Conservation (phyloP, 331 rosid species). For the Dryas integrifolia region DNA sequence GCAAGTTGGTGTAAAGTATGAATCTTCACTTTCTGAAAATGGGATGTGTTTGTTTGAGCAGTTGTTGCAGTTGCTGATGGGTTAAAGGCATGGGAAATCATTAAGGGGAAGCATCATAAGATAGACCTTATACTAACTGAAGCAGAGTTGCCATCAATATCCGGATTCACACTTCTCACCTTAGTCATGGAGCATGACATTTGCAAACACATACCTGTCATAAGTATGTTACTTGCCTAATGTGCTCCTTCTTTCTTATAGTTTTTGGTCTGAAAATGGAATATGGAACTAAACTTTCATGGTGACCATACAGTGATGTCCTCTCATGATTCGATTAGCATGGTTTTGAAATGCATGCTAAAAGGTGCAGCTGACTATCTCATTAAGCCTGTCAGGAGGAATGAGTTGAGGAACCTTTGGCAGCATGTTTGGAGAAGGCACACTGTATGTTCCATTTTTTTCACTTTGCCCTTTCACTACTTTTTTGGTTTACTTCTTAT, state of each 20-base stretch:
- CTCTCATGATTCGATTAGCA: constrained; percentile 53
- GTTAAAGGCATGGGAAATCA: constrained; percentile 68
- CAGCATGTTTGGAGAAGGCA: constrained; percentile 84
- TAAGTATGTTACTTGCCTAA: constrained; percentile 44
- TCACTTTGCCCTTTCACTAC: not conserved
- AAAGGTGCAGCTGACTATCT: constrained; percentile 81
- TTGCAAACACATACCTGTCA: constrained; percentile 71
- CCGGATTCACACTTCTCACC: constrained; percentile 69
- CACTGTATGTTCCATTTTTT: constrained; percentile 47
- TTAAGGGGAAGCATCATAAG: constrained; percentile 49
- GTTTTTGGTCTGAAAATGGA: not conserved
- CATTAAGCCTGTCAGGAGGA: constrained; percentile 73
- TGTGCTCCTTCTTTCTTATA: not conserved
- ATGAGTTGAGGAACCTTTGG: constrained; percentile 74
- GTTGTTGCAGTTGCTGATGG: constrained; percentile 71
- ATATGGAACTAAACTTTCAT: constrained; percentile 18
- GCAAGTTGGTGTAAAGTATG: not conserved
- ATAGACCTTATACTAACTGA: constrained; percentile 71
- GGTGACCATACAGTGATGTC: constrained; percentile 67
- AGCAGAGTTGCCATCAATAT: constrained; percentile 68
- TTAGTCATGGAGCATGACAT: constrained; percentile 66
- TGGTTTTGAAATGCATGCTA: constrained; percentile 66
- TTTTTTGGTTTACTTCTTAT: not conserved
- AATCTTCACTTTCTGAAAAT: not conserved
- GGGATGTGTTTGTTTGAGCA: constrained; percentile 27